Conservation (phyloP, 805 yeast genomes). For the Schwanniomyces polymorphus region DNA sequence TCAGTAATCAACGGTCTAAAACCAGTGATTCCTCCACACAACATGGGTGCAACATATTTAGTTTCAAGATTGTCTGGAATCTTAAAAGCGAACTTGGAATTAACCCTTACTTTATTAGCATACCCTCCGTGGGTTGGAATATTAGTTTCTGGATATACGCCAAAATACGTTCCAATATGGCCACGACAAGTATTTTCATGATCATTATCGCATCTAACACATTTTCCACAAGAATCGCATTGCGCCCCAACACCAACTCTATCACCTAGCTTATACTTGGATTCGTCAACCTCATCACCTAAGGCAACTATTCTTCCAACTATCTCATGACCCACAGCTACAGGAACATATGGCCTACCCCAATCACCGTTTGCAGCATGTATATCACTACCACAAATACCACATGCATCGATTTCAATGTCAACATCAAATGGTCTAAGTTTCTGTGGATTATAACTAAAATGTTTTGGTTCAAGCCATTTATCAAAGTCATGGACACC, state of each 20-base stretch:
- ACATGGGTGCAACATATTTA: constrained; percentile 34
- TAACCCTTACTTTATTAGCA: constrained; percentile 45
- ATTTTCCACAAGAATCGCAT: constrained; percentile 17
- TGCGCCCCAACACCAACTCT: too few relatives aligned
- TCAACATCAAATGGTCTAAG: too few relatives aligned
- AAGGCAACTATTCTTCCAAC: constrained; percentile 21
- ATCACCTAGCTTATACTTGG: constrained; percentile 42
- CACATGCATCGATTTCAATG: constrained; percentile 5
- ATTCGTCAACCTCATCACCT: constrained; percentile 27
- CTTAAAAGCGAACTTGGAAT: constrained; percentile 45
- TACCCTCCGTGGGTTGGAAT: constrained; percentile 47
- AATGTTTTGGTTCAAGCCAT: constrained; percentile 39
- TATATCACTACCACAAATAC: constrained; percentile 20
- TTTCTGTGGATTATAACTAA: constrained; percentile 19
- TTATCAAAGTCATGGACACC: constrained; percentile 31
- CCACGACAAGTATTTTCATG: constrained; percentile 30
- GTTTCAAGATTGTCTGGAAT: constrained; percentile 48
- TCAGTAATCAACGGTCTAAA: constrained; percentile 53
- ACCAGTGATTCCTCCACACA: constrained; percentile 59
- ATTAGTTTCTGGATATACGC: constrained; percentile 17
- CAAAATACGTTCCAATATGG: constrained; percentile 34
- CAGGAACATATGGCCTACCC: constrained; percentile 12
- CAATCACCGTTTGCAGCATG: constrained; percentile 14
- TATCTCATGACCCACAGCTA: constrained; percentile 25
- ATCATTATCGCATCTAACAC: constrained; percentile 5